These are phyloP conservation scores for Limnomonas spitsbergensis DNA, from an alignment of 139 green algal species.

Conservation along the genomic window DNA sequence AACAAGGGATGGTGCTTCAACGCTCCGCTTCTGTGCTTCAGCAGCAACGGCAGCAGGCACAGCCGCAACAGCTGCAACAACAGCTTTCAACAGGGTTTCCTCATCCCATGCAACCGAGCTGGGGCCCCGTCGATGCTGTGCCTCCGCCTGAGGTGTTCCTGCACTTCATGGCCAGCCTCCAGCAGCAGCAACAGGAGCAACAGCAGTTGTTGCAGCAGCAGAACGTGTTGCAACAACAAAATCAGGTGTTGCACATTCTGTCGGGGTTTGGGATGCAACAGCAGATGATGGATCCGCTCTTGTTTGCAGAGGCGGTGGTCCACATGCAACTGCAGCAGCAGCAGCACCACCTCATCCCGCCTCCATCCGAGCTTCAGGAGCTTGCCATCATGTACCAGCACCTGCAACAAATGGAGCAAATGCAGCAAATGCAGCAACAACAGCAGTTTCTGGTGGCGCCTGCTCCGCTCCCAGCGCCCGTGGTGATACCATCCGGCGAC, in stretches of 20 bases:
- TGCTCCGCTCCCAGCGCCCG: background rate
- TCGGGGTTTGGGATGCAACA: no score
- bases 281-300: no score
- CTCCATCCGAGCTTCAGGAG: background rate
- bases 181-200: background rate
- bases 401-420: background rate
- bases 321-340: background rate
- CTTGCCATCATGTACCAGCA: background rate
- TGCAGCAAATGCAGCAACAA: background rate
- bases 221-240: background rate
- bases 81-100: no score
- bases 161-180: background rate
- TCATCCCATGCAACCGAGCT: no score
- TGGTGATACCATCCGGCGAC: background rate
- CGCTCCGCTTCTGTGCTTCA: no score
- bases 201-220: background rate
- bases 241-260: no score
- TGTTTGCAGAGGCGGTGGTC: background rate
- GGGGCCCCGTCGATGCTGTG: no score
- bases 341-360: background rate
- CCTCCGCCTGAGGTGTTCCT: no score
- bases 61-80: no score
- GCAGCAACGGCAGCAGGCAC: no score
- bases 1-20: no score
- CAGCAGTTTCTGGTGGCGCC: background rate